Evolutionary conservation across 768 basidiomycete genomes (phyloP), one percentile per base, ranked within the genome.

Genomic region (Paxillus involutus): DNA sequence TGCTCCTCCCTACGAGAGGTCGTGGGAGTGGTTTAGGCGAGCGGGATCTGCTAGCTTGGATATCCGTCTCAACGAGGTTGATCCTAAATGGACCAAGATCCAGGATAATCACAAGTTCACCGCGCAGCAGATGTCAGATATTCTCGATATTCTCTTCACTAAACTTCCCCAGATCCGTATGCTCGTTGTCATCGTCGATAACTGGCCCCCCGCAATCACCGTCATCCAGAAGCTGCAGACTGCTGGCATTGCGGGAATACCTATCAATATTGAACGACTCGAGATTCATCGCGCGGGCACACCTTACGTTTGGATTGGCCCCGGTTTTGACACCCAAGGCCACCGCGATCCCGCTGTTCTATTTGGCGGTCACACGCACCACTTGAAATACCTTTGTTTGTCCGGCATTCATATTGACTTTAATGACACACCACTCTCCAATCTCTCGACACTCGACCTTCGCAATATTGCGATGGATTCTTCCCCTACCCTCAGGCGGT

Each of bases 341-440:
- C 64, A 75, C 49, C 58, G 59, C 19, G 55, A 68, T 49, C 65
- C 68, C 57, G 45, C 77, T 2, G 70, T 85, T 30, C 79, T 90
- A 55, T 85, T 79, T 50, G 80, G 82, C 16, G 77, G 71, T 2
- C 56, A 58, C 10, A 72, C 81, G 1, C 76, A 74, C 8, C 64
- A 65, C n/a, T 70, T 90, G 10, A 68, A 70, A 29, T 76, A 80
- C 59, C 60, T 89, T 40, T 75, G 79, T 36, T 63, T 87, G 30
- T 80, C 82, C 51, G 85, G 85, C 3, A 69, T 89, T 29, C 75
- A 83, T 56, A 70, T 88, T 55, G 77, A 88, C 66, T 89, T 87
- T 82, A 59, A 70, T 13, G 66, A 65, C 16, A 75, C 83, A 8
- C 50, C 66, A 48, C 29, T 86, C 9, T 60, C 65, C 32, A 81